phyloP scores from a whole-genome alignment of 495 filamentous ascomycete species.

The Immersiella caudata region DNA sequence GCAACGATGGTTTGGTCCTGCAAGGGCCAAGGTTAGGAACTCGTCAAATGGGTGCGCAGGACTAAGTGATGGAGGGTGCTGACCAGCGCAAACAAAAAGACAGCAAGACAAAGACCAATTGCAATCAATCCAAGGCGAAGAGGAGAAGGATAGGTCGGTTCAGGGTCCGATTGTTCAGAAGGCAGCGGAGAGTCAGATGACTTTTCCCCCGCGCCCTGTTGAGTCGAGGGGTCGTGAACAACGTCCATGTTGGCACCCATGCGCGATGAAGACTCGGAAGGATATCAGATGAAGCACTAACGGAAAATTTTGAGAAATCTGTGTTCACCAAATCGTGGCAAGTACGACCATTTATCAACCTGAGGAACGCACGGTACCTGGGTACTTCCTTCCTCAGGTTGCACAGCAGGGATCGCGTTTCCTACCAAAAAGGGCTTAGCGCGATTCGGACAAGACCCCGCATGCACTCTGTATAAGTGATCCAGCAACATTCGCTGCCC shows the following conservation, averaged over 20 bases:
- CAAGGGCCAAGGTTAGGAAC: constrained; percentile 16
- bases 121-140: constrained; percentile 3
- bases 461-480: no score
- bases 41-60: no score
- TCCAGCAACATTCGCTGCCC: not conserved
- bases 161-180: not conserved
- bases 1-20: constrained; percentile 46
- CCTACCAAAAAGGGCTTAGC: constrained; percentile 14
- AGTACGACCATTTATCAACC: not conserved
- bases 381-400: not conserved
- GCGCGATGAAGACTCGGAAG: not conserved
- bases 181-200: not conserved
- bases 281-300: not conserved
- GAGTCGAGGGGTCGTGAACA: not conserved
- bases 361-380: not conserved
- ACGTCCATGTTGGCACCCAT: not conserved
- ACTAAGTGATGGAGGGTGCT: not conserved
- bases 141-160: not conserved
- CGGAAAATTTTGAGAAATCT: not conserved
- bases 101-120: constrained; percentile 3
- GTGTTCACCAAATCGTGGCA: not conserved
- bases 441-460: no score
- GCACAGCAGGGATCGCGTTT: constrained; percentile 9
- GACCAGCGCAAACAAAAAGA: constrained; percentile 9
- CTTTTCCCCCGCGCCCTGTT: not conserved